These are phyloP conservation scores for Coemansia aciculifera DNA, from an alignment of 192 early-diverging fungal species.

Conservation along the genomic window DNA sequence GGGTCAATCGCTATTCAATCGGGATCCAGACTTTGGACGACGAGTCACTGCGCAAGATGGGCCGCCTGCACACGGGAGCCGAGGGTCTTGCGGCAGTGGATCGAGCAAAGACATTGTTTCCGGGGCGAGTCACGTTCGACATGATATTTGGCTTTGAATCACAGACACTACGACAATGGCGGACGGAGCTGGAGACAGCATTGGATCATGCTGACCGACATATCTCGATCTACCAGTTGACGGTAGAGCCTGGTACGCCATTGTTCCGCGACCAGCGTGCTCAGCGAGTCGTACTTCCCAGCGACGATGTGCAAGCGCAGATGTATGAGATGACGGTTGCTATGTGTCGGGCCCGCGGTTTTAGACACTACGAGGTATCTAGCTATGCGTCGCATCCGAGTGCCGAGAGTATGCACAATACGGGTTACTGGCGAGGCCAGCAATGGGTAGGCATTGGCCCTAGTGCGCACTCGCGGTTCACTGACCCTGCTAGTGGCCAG, in stretches of 20 bases:
- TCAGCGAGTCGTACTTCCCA: constrained; percentile 22
- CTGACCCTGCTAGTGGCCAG: constrained; percentile 23
- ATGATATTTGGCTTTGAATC: constrained; percentile 58
- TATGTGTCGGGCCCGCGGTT: constrained; percentile 20
- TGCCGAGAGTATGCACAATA: constrained; percentile 53
- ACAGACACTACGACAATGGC: constrained; percentile 47
- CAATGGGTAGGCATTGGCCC: constrained; percentile 62
- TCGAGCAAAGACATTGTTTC: constrained; percentile 34
- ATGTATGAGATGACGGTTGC: constrained; percentile 50
- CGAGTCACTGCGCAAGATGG: constrained; percentile 32
- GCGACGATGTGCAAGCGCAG: constrained; percentile 35
- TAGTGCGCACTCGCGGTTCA: constrained; percentile 58
- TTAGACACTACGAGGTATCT: constrained; percentile 60
- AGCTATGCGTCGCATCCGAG: constrained; percentile 32
- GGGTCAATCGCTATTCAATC: constrained; percentile 57
- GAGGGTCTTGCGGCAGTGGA: constrained; percentile 46
- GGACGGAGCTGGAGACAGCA: constrained; percentile 34
- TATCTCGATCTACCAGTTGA: constrained; percentile 60
- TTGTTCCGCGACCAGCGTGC: constrained; percentile 37
- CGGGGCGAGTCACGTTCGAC: constrained; percentile 46
- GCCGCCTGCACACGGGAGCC: constrained; percentile 51
- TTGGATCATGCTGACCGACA: constrained; percentile 41
- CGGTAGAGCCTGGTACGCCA: constrained; percentile 59
- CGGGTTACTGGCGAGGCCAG: constrained; percentile 56
- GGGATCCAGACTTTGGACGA: constrained; percentile 58